phyloP scores from a whole-genome alignment of 768 basidiomycete species.

The Leucosporidium yakuticum region DNA sequence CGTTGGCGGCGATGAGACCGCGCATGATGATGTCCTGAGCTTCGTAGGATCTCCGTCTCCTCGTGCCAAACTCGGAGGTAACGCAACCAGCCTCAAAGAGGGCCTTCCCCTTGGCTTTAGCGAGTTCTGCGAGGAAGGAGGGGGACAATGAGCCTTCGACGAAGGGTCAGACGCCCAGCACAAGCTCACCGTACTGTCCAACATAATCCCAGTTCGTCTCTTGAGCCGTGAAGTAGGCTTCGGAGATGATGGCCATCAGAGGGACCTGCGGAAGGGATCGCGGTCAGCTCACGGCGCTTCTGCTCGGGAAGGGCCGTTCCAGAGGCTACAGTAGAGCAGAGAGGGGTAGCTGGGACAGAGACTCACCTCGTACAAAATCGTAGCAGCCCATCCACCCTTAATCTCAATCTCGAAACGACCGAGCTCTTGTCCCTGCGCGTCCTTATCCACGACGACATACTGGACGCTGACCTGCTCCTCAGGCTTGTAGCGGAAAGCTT shows the following conservation, averaged over 20 bases:
- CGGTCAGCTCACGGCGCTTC: slow-evolving; percentile 38
- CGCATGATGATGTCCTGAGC: slow-evolving; percentile 72
- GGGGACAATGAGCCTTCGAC: background rate
- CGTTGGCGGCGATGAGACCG: slow-evolving; percentile 62
- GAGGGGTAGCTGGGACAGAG: too few relatives aligned
- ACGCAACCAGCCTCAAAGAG: slow-evolving; percentile 61
- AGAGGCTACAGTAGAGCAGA: too few relatives aligned
- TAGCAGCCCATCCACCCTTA: slow-evolving; percentile 67
- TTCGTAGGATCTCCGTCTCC: slow-evolving; percentile 66
- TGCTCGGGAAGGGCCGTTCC: too few relatives aligned
- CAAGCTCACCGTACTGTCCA: slow-evolving; percentile 62
- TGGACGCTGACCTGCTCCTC: slow-evolving; percentile 48
- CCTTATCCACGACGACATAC: slow-evolving; percentile 59
- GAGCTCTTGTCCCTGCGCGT: slow-evolving; percentile 50
- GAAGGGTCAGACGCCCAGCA: too few relatives aligned
- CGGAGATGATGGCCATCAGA: slow-evolving; percentile 83
- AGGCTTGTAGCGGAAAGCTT: slow-evolving; percentile 41
- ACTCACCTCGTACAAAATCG: slow-evolving; percentile 85
- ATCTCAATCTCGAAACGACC: slow-evolving; percentile 70
- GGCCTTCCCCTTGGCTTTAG: slow-evolving; percentile 63
- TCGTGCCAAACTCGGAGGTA: slow-evolving; percentile 82
- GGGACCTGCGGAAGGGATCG: slow-evolving; percentile 88
- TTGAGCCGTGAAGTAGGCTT: slow-evolving; percentile 72
- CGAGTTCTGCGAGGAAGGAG: slow-evolving; percentile 52
- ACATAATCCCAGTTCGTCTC: slow-evolving; percentile 77